These are phyloP conservation scores for Morella rubra DNA, from an alignment of 306 rosid genomes.

Conservation along the genomic window DNA sequence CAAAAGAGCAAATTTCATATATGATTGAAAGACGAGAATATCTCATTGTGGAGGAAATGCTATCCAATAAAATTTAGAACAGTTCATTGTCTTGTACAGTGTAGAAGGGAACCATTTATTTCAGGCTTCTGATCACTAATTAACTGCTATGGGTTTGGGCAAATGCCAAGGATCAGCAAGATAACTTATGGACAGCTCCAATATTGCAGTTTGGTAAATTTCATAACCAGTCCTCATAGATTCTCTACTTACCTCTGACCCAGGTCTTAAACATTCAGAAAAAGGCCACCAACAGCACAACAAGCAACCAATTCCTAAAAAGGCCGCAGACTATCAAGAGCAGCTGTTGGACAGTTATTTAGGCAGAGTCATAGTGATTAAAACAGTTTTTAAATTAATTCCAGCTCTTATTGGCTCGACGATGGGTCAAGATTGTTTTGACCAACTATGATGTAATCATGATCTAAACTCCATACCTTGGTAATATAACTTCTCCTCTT, in stretches of 20 bases:
- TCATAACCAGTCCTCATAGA: not conserved
- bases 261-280: not conserved
- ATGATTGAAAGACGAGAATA: not conserved
- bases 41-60: slow-evolving; percentile 4
- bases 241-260: not conserved
- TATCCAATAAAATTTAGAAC: not conserved
- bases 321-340: not conserved
- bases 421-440: slow-evolving; percentile 9
- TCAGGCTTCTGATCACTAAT: not conserved
- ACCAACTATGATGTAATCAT: slow-evolving; percentile 13
- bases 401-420: slow-evolving; percentile 17
- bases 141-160: not conserved
- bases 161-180: not conserved
- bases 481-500: slow-evolving; percentile 74
- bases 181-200: not conserved
- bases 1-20: too few relatives aligned
- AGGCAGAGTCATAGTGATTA: not conserved
- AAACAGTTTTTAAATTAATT: not conserved
- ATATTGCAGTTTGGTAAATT: not conserved
- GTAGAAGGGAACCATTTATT: not conserved
- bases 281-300: slow-evolving; percentile 12
- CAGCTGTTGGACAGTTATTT: slow-evolving; percentile 15
- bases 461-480: slow-evolving; percentile 40
- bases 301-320: slow-evolving; percentile 13
- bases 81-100: not conserved